These are phyloP conservation scores for Metarhizium guizhouense DNA, from an alignment of 2,329 filamentous ascomycete species.

Conservation along the genomic window DNA sequence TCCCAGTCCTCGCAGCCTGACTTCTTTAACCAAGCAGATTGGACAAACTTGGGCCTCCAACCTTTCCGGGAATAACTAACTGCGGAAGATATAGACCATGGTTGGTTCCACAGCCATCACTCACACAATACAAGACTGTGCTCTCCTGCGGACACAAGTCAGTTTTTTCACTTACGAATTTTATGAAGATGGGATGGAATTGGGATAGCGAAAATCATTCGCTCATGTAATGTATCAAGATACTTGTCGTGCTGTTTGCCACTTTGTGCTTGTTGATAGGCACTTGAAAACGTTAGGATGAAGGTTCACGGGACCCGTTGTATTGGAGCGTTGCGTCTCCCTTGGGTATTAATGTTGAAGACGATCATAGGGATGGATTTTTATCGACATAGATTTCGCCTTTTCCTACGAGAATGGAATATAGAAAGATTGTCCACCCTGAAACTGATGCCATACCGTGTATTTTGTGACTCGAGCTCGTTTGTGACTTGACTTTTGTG, in stretches of 20 bases:
- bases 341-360: not conserved
- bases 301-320: not conserved
- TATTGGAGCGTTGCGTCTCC: not conserved
- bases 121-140: not conserved
- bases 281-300: not conserved
- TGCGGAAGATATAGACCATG: not conserved
- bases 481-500: not conserved
- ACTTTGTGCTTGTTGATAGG: not conserved
- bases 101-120: not conserved
- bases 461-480: no score
- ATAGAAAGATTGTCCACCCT: not conserved
- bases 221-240: not conserved
- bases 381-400: not conserved
- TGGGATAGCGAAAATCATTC: not conserved
- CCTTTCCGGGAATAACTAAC: slow-evolving; percentile 21
- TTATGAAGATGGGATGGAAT: not conserved
- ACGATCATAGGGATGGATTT: not conserved
- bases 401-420: not conserved
- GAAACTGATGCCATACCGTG: not conserved
- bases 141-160: not conserved
- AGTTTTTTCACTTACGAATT: not conserved
- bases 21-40: slow-evolving; percentile 35
- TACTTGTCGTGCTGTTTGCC: not conserved
- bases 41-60: slow-evolving; percentile 26
- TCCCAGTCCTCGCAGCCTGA: slow-evolving; percentile 45